These are phyloP conservation scores for Magnusiomyces sp. DNA, from an alignment of 1,139 yeast genomes.

Conservation along the genomic window DNA sequence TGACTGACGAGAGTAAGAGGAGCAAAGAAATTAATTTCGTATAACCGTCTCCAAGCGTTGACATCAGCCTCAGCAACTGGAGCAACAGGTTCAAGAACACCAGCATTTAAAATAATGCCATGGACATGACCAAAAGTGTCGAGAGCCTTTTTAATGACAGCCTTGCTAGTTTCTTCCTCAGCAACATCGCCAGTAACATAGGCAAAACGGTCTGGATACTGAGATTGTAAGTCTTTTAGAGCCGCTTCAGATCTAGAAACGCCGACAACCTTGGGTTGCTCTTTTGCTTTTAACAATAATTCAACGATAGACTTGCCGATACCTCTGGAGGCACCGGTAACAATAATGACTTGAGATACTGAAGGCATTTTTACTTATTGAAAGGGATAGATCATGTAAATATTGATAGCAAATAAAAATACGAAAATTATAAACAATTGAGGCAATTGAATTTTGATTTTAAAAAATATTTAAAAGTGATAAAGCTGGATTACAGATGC, in stretches of 20 bases:
- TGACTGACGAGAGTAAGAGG: constrained; percentile 50
- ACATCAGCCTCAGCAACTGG: constrained; percentile 43
- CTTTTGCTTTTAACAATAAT: constrained; percentile 37
- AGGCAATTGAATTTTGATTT: too few relatives aligned
- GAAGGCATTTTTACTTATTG: neutral
- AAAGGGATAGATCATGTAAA: too few relatives aligned
- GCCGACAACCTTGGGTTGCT: constrained; percentile 46
- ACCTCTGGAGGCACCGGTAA: constrained; percentile 61
- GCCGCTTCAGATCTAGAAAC: constrained; percentile 57
- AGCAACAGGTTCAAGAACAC: constrained; percentile 73
- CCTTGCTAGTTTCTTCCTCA: constrained; percentile 32
- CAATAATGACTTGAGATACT: constrained; percentile 35
- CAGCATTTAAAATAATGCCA: constrained; percentile 79
- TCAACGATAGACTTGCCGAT: constrained; percentile 69
- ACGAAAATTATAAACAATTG: too few relatives aligned
- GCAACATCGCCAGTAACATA: constrained; percentile 57
- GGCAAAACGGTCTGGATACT: constrained; percentile 15
- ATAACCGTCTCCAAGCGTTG: constrained; percentile 53
- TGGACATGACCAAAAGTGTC: constrained; percentile 52
- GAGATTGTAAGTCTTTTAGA: constrained; percentile 35
- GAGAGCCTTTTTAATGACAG: constrained; percentile 43
- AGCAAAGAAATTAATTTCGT: constrained; percentile 73
- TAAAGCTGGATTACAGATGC: neutral
- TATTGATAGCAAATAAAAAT: too few relatives aligned
- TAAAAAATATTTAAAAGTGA: too few relatives aligned